Percentiles rank a stretch among this genome's conserved stretches.
Evolutionary conservation across 2,329 filamentous ascomycete species (phyloP).

Genomic region (Thelonectria olida): DNA sequence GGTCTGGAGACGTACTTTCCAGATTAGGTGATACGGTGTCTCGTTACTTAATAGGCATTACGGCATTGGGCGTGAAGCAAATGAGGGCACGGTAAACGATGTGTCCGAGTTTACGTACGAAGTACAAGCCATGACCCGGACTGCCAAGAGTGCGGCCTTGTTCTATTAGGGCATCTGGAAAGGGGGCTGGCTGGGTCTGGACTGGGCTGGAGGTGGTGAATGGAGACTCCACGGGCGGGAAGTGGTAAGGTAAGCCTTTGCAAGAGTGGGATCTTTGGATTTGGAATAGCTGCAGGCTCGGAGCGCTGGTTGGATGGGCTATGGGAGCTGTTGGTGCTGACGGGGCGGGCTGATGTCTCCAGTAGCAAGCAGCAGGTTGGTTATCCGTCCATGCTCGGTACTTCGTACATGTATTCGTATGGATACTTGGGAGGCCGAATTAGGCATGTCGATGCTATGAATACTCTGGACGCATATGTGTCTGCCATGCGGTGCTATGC

Average conservation of each 20-base stretch:
- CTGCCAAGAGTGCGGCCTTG: no score
- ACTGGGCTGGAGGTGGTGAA: no score
- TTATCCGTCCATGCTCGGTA: no score
- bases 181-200: background rate
- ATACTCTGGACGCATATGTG: background rate
- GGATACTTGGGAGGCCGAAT: background rate
- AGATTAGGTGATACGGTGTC: no score
- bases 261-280: no score
- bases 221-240: no score
- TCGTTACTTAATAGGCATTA: background rate
- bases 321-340: no score
- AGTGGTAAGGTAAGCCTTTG: no score
- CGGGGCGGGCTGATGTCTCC: background rate
- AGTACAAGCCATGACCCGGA: background rate
- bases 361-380: no score
- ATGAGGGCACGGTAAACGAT: background rate
- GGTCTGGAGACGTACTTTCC: no score
- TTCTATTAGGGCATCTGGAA: background rate
- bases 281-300: background rate
- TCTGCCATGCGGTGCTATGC: background rate
- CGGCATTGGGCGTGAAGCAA: background rate
- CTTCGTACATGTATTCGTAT: background rate
- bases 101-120: background rate
- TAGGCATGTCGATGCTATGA: background rate
- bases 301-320: background rate